Conservation (phyloP, 139 green algal species). For the Chlorella sp. region DNA sequence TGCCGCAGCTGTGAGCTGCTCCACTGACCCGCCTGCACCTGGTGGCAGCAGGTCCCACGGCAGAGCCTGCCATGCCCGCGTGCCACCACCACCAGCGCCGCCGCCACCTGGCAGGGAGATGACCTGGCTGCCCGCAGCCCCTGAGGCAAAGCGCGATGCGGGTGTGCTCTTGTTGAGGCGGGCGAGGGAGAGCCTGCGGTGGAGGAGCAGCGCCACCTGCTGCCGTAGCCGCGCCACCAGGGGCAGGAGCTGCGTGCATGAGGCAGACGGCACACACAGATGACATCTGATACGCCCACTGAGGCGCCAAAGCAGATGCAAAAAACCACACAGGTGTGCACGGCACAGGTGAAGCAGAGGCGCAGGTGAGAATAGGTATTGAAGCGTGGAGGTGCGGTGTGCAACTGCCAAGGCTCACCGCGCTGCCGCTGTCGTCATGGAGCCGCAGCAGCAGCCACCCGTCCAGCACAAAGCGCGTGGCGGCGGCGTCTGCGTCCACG, state of each 20-base stretch:
- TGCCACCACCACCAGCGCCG: too few species aligned
- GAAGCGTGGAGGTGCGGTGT: neutral
- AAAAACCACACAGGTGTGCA: neutral
- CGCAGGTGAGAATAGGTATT: neutral
- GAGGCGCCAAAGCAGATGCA: neutral
- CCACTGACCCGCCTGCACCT: neutral
- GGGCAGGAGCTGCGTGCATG: constrained; percentile 20
- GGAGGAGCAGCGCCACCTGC: neutral
- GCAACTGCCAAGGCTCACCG: too few species aligned
- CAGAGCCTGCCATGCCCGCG: neutral
- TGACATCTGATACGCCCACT: neutral
- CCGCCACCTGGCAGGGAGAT: too few species aligned
- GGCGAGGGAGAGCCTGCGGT: neutral
- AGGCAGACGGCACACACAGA: neutral
- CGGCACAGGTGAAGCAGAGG: neutral
- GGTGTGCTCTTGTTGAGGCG: too few species aligned
- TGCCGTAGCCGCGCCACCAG: constrained; percentile 9
- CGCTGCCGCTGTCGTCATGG: constrained; percentile 18
- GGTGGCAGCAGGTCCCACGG: neutral
- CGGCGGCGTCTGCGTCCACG: constrained; percentile 13
- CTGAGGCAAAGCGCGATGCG: too few species aligned
- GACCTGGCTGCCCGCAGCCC: too few species aligned
- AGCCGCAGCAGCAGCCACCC: constrained; percentile 39
- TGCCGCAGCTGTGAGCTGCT: neutral
- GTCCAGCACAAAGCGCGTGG: constrained; percentile 21